Evolutionary conservation across 768 basidiomycete species (phyloP), one percentile per base, ranked within the genome.

Genomic region (Mycena olivaceomarginata): DNA sequence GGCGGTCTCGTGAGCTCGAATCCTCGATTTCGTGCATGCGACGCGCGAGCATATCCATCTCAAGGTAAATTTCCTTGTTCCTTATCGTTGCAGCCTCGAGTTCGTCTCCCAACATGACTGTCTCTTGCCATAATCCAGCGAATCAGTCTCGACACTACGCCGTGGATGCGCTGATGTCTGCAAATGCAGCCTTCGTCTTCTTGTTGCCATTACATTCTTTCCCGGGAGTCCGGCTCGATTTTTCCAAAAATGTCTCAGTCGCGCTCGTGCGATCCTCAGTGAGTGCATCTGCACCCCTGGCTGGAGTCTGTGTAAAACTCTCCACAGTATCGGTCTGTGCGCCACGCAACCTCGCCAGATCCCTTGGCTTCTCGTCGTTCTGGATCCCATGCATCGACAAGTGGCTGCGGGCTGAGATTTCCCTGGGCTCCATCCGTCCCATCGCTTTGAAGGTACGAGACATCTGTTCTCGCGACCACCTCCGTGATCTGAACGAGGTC

Each of bases 401-500:
- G 10, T 25, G 20, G 63, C 12, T 10, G n/a, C 51, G 51, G 13
- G 51, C n/a, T 3, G 18, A 7, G n/a, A 53, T 53, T 20, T 53
- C 20, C n/a, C n/a, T 22, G 51, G 9, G 51, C n/a, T 53, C n/a
- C 13, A 8, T 53, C 13, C 51, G n/a, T 53, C 51, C 13, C 20
- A 53, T n/a, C 51, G 13, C 51, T 22, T 53, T n/a, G 25, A 60
- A 67, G 66, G 66, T 67, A 67, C 66, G 66, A 12, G 22, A 31
- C 25, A 51, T 67, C 66, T 22, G 43, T 46, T 31, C 43, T 67
- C 31, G 66, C 22, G 13, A 67, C 18, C 16, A 46, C 46, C 45
- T 67, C 45, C 46, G 66, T n/a, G 16, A 67, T 67, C 66, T 51
- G 25, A 67, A 67, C 46, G 13, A 67, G 48, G 22, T 48, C 66